Conservation (phyloP, 768 basidiomycete genomes). For the Artomyces pyxidatus region DNA sequence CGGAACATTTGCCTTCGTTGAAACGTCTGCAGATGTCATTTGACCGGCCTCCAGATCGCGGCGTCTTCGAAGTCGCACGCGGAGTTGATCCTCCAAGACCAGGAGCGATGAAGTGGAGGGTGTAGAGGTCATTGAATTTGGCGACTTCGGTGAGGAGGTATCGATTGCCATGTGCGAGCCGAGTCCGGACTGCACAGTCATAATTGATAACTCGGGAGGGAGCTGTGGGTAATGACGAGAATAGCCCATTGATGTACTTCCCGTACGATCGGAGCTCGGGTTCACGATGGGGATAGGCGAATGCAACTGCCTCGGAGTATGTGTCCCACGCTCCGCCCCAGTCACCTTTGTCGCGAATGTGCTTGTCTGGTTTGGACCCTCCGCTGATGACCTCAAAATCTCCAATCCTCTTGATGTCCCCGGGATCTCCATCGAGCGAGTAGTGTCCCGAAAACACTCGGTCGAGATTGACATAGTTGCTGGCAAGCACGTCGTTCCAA, state of each 20-base stretch:
- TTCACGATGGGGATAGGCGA: constrained; percentile 21
- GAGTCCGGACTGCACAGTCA: constrained; percentile 24
- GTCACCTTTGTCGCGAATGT: constrained; percentile 15
- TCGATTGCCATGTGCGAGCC: constrained; percentile 13
- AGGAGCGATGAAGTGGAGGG: neutral
- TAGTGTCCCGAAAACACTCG: constrained; percentile 17
- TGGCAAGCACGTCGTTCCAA: constrained; percentile 22
- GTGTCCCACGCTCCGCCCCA: constrained; percentile 21
- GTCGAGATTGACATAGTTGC: constrained; percentile 23
- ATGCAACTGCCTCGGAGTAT: constrained; percentile 12
- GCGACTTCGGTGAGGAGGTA: constrained; percentile 18
- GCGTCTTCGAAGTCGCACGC: neutral
- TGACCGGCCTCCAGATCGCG: neutral
- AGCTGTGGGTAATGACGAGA: constrained; percentile 9
- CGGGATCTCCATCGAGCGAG: constrained; percentile 7
- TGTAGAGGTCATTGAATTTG: constrained; percentile 7
- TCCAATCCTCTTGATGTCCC: constrained; percentile 13
- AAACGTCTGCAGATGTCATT: constrained; percentile 17
- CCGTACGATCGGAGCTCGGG: constrained; percentile 22
- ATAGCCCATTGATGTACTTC: constrained; percentile 19
- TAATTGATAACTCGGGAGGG: constrained; percentile 22
- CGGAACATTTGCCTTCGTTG: constrained; percentile 16
- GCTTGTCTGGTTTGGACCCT: constrained; percentile 7
- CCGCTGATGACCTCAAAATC: constrained; percentile 13
- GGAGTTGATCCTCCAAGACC: neutral